phyloP scores from a whole-genome alignment of 164 flowering plant species.

The Cinnamomum micranthum region DNA sequence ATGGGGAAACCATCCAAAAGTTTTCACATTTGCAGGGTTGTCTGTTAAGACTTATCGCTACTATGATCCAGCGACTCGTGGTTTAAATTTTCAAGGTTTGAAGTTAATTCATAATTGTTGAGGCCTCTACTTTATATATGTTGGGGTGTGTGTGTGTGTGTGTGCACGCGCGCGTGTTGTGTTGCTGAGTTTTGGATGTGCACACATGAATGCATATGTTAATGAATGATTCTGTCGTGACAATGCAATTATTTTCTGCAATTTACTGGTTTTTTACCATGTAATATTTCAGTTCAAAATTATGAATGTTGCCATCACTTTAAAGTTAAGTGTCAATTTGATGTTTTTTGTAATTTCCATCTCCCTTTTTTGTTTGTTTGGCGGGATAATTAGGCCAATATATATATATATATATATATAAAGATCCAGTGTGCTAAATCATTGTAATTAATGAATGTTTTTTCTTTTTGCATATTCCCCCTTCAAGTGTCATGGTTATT shows the following conservation, averaged over 20 bases:
- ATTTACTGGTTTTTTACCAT: no score
- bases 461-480: neutral
- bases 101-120: no score
- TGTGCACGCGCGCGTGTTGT: neutral
- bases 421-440: neutral
- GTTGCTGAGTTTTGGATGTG: neutral
- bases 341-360: no score
- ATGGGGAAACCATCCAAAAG: constrained; percentile 97
- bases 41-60: constrained; percentile 87
- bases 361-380: no score
- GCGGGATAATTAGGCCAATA: no score
- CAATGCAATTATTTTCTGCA: no score
- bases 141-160: neutral
- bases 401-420: no score
- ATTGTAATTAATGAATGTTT: neutral
- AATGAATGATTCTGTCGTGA: no score
- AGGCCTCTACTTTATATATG: neutral
- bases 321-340: no score
- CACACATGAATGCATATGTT: neutral
- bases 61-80: constrained; percentile 91
- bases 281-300: no score
- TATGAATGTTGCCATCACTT: no score
- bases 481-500: neutral
- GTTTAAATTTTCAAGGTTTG: constrained; percentile 80
- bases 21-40: constrained; percentile 78